phyloP scores from a whole-genome alignment of 2,329 filamentous ascomycete genomes.

The Seiridium cupressi region DNA sequence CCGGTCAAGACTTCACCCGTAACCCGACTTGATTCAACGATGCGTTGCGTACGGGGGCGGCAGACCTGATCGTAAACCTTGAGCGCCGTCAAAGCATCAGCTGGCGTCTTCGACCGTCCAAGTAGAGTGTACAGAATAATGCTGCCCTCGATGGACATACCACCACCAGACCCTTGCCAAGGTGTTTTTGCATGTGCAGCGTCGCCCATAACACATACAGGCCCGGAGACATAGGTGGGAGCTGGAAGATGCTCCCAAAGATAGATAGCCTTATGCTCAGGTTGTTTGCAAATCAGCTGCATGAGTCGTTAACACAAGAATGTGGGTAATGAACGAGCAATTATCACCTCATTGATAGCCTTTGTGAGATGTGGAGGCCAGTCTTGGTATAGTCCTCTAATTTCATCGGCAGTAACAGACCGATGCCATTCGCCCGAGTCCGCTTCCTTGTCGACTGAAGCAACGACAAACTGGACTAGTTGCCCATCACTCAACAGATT shows the following conservation, averaged over 20 bases:
- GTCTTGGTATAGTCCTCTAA: conserved; percentile 14
- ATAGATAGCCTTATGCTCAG: conserved; percentile 18
- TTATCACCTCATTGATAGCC: conserved; percentile 17
- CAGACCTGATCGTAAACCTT: neutral
- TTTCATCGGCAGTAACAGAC: conserved; percentile 14
- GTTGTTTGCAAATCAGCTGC: conserved; percentile 18
- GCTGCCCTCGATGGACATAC: conserved; percentile 5
- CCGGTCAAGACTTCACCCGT: neutral
- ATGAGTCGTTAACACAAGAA: neutral
- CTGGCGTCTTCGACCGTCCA: conserved; percentile 9
- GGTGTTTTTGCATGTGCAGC: conserved; percentile 6
- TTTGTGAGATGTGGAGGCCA: conserved; percentile 18
- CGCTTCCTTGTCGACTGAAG: conserved; percentile 13
- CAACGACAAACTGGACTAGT: conserved; percentile 18
- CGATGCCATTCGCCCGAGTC: conserved; percentile 16
- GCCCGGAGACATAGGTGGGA: neutral
- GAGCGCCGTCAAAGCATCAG: conserved; percentile 12
- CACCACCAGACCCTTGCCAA: conserved; percentile 2
- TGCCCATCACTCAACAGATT: conserved; percentile 16
- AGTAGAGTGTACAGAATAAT: conserved; percentile 14
- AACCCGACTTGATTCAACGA: neutral
- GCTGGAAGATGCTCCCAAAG: conserved; percentile 20
- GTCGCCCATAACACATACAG: neutral
- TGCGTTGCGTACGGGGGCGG: neutral
- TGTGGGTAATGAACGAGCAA: neutral